Evolutionary conservation across 2,329 filamentous ascomycete species (phyloP).

Genomic region (Diaporthe sp.): DNA sequence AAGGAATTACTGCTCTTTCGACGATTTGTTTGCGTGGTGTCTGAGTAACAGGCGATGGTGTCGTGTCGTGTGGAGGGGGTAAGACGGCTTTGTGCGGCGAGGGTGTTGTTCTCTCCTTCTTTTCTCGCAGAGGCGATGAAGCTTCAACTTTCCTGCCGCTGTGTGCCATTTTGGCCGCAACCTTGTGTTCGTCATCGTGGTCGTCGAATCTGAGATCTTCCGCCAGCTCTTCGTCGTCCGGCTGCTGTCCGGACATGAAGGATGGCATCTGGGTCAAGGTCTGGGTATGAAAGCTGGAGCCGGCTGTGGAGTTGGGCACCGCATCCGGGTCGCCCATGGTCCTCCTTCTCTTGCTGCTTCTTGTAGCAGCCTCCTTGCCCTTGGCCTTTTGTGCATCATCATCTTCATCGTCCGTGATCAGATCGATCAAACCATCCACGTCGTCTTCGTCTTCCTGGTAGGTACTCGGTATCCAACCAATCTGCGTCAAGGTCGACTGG

Average conservation of each 20-base stretch:
- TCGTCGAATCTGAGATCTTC: conserved; percentile 20
- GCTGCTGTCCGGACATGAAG: conserved; percentile 25
- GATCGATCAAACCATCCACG: conserved; percentile 17
- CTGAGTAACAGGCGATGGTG: conserved; percentile 50
- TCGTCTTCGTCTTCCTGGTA: conserved; percentile 34
- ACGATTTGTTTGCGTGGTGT: conserved; percentile 44
- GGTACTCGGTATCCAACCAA: conserved; percentile 38
- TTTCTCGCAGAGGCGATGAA: conserved; percentile 14
- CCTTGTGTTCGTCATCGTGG: not conserved
- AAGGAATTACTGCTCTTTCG: conserved; percentile 52
- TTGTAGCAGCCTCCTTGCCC: conserved; percentile 17
- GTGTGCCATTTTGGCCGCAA: too few species aligned
- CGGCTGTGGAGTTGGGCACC: conserved; percentile 34
- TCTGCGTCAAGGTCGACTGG: conserved; percentile 49
- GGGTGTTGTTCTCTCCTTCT: conserved; percentile 12
- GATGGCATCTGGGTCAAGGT: conserved; percentile 48
- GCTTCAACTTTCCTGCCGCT: not conserved
- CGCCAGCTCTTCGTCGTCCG: conserved; percentile 36
- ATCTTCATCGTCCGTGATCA: conserved; percentile 11
- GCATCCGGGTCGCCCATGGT: conserved; percentile 40
- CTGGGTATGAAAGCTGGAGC: conserved; percentile 46
- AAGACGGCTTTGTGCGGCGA: not conserved
- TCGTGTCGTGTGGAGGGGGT: conserved; percentile 21
- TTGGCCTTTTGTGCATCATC: not conserved
- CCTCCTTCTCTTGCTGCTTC: conserved; percentile 39